These are phyloP conservation scores for Malus sylvestris DNA, from an alignment of 306 rosid species.

Conservation along the genomic window DNA sequence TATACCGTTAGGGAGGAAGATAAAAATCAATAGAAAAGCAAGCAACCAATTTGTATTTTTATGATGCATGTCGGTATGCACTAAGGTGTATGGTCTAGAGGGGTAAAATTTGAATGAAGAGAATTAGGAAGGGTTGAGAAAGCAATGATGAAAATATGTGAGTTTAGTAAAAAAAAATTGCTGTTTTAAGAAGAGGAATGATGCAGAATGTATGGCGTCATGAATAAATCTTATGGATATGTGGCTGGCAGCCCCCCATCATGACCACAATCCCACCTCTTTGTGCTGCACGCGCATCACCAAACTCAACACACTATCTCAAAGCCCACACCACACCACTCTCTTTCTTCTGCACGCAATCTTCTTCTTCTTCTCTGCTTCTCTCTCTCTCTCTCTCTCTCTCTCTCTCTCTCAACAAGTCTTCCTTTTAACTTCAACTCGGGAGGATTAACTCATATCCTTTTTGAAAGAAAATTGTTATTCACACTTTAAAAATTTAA, in stretches of 20 bases:
- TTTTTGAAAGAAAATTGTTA: too few relatives aligned
- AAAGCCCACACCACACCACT: background rate
- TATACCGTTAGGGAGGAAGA: background rate
- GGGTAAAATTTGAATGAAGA: background rate
- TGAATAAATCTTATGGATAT: conserved; percentile 63
- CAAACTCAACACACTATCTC: conserved; percentile 65
- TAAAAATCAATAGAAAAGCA: background rate
- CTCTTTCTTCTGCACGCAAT: conserved; percentile 17
- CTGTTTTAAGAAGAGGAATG: conserved; percentile 44
- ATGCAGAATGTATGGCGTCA: conserved; percentile 63
- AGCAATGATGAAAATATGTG: conserved; percentile 53
- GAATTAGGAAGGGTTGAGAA: conserved; percentile 7
- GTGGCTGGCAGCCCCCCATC: conserved; percentile 69
- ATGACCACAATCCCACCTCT: conserved; percentile 62
- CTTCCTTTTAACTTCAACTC: conserved; percentile 6
- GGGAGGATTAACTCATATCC: background rate
- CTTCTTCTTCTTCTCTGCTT: background rate
- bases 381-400: background rate
- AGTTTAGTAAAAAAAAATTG: conserved; percentile 40
- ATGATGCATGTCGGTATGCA: background rate
- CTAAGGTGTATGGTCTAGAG: background rate
- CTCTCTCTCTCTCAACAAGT: background rate
- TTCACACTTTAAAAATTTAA: too few relatives aligned
- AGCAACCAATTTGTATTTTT: background rate
- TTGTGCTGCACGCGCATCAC: conserved; percentile 94